Percentiles rank a stretch among this genome's conserved stretches.
These are phyloP conservation scores for Emergomyces pasteurianus DNA, from an alignment of 2,329 filamentous ascomycete species.

Conservation along the genomic window DNA sequence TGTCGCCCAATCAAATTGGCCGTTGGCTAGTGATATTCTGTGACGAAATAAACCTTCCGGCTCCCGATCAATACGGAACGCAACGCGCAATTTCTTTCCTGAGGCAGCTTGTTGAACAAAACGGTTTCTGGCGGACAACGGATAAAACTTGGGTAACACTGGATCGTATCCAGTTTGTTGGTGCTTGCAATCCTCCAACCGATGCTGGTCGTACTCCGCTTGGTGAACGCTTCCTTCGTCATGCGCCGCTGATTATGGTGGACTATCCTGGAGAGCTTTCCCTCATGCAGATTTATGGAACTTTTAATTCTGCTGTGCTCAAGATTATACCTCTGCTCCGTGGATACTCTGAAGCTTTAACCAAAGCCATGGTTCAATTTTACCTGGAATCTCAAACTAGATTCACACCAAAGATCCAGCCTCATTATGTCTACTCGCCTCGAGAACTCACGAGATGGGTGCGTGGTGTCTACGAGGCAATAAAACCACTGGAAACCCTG, in stretches of 20 bases:
- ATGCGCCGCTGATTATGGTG: conserved; percentile 98
- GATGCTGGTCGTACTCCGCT: conserved; percentile 93
- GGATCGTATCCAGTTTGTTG: conserved; percentile 97
- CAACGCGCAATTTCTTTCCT: conserved; percentile 96
- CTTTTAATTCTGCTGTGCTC: conserved; percentile 89
- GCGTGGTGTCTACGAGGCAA: conserved; percentile 92
- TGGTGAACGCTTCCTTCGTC: conserved; percentile 83
- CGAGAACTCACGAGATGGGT: conserved; percentile 98
- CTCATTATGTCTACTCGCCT: conserved; percentile 98
- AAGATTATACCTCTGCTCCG: conserved; percentile 94
- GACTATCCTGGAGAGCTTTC: conserved; percentile 96
- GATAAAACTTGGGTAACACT: conserved; percentile 97
- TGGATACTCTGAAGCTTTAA: conserved; percentile 87
- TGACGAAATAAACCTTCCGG: conserved; percentile 97
- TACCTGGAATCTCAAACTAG: conserved; percentile 88
- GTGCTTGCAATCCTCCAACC: conserved; percentile 94
- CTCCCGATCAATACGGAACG: conserved; percentile 93
- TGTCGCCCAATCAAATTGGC: conserved; percentile 92
- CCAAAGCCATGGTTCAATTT: conserved; percentile 93
- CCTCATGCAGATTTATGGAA: conserved; percentile 93
- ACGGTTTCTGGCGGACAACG: conserved; percentile 95
- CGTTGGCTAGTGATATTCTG: conserved; percentile 98
- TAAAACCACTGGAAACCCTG: conserved; percentile 78
- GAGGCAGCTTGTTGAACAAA: conserved; percentile 93
- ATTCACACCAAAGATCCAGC: conserved; percentile 94